Evolutionary conservation across 2,329 filamentous ascomycete genomes (phyloP), one percentile per base, ranked within the genome.

Genomic region (Coniella lustricola): DNA sequence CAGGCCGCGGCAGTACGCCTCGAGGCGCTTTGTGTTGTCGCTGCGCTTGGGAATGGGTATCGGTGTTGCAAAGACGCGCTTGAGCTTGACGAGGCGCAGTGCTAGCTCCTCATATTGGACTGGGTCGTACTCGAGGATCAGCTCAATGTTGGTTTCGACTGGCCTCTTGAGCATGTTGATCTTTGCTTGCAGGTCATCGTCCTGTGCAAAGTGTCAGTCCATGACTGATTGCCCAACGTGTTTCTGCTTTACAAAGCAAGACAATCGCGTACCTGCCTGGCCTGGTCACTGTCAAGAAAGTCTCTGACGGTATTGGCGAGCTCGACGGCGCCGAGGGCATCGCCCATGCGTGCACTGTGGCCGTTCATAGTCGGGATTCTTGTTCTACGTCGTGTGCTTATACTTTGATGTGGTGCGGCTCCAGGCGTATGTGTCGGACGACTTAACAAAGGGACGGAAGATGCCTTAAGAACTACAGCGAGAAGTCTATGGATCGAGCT

Each of bases 1-100:
- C 25, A 42, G 40, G 29, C 40, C 40, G 21, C 40, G 25, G 12
- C 40, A 42, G 40, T 17, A 42, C n/a, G 40, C 32, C 16, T 42
- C 40, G n/a, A 42, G 40, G 40, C 40, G 40, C 29, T 17, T 17
- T 3, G n/a, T 31, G 12, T 16, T 42, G 17, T 42, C 40, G 4
- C 16, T 7, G 4, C 40, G 40, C 40, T 21, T 42, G 16, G 40
- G 25, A 9, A 20, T 21, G 3, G 40, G 40, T 22, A 20, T 29
- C 3, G 32, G 3, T 3, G 40, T 42, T 13, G 40, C 40, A 25
- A 42, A 42, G 4, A 25, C 29, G 17, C 40, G 25, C 16, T 42
- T 42, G 13, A 42, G 40, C 25, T 42, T 42, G 25, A 42, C 40
- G 16, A 42, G 40, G 25, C 40, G 17, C 25, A 25, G 31, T 22